phyloP scores from a whole-genome alignment of 805 yeast genomes.

The Zygoascus bituminiphila region DNA sequence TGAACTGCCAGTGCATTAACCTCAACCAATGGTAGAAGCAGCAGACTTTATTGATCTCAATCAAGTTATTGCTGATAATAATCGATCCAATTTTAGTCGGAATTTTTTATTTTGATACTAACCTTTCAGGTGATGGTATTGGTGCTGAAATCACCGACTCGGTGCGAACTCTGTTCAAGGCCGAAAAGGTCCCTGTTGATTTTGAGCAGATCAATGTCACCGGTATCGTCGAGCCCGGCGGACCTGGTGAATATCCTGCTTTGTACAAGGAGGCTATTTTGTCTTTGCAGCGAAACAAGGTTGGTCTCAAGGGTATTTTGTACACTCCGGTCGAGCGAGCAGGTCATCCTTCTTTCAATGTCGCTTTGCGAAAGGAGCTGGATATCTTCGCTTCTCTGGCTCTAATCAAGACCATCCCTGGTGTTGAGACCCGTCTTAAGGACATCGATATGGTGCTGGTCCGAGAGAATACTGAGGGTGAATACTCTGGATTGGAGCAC shows the following conservation, averaged over 20 bases:
- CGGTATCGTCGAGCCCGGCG: constrained; percentile 35
- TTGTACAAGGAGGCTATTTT: constrained; percentile 78
- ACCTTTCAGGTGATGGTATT: constrained; percentile 97
- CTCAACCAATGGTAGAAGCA: no score
- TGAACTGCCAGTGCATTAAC: no score
- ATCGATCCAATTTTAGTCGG: no score
- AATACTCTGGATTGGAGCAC: constrained; percentile 97
- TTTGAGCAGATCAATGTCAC: constrained; percentile 70
- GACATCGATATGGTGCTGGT: constrained; percentile 89
- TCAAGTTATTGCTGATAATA: no score
- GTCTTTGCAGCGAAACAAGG: constrained; percentile 90
- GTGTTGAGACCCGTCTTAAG: constrained; percentile 81
- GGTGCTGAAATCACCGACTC: constrained; percentile 95
- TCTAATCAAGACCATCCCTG: constrained; percentile 88
- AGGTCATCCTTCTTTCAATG: constrained; percentile 80
- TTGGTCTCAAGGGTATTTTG: constrained; percentile 93
- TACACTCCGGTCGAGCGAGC: constrained; percentile 80
- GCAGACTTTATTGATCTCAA: no score
- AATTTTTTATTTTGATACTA: no score
- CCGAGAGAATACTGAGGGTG: constrained; percentile 99
- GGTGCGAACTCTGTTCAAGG: constrained; percentile 79
- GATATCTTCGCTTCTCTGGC: constrained; percentile 94
- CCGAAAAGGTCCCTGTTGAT: constrained; percentile 84
- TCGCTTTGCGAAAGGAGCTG: constrained; percentile 91
- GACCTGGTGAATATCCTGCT: constrained; percentile 36